phyloP scores from a whole-genome alignment of 257 asterid genomes.

The Jaltomata sinuosa region DNA sequence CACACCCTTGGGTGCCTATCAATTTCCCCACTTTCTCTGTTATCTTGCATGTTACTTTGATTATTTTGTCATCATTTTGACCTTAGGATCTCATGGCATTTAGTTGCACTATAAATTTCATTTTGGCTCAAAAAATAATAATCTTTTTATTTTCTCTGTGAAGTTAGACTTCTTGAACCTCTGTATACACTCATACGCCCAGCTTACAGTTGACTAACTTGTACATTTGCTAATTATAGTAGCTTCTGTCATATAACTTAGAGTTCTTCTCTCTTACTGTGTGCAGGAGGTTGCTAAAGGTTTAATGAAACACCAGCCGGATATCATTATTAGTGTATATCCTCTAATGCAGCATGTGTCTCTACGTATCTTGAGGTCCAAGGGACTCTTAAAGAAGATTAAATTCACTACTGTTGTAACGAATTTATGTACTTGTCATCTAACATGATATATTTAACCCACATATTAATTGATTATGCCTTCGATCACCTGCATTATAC shows the following conservation, averaged over 20 bases:
- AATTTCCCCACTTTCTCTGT: too few species aligned
- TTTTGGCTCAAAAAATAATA: too few species aligned
- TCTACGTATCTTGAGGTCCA: conserved; percentile 78
- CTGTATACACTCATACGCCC: background rate
- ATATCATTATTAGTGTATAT: conserved; percentile 88
- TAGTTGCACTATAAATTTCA: too few species aligned
- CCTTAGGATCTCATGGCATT: too few species aligned
- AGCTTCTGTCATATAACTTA: background rate
- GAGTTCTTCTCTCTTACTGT: conserved; percentile 5
- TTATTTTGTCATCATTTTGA: background rate
- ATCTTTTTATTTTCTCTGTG: background rate
- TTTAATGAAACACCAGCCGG: conserved; percentile 79
- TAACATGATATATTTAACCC: conserved; percentile 53
- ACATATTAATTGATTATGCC: background rate
- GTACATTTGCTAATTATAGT: background rate
- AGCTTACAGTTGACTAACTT: background rate
- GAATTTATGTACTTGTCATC: conserved; percentile 86
- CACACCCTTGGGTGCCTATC: too few species aligned
- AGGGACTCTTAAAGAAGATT: conserved; percentile 88
- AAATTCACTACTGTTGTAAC: conserved; percentile 87
- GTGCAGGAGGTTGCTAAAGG: conserved; percentile 86
- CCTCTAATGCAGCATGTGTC: conserved; percentile 96
- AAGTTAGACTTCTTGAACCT: background rate
- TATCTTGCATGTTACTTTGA: too few species aligned
- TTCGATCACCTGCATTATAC: background rate